Percentiles rank a stretch among this genome's conserved stretches.
These are phyloP conservation scores for Arthrinium phaeospermum DNA, from an alignment of 2,329 filamentous ascomycete species.

Conservation along the genomic window DNA sequence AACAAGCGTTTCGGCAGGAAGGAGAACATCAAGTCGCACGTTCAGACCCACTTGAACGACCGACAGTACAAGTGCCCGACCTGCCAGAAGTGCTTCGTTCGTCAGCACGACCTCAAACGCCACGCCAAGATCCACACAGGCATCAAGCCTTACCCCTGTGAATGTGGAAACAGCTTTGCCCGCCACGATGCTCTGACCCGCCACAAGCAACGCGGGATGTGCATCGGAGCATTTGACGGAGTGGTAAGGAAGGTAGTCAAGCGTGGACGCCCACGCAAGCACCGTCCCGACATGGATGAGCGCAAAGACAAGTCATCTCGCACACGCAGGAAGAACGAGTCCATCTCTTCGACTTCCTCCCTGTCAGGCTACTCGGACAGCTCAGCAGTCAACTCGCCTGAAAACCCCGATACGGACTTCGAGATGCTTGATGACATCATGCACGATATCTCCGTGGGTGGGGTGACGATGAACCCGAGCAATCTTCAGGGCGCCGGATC, in stretches of 20 bases:
- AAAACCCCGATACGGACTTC: slow-evolving; percentile 43
- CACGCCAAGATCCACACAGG: slow-evolving; percentile 98
- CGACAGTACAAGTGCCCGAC: slow-evolving; percentile 92
- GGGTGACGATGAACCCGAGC: slow-evolving; percentile 45
- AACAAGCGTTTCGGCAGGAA: slow-evolving; percentile 93
- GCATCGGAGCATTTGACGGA: slow-evolving; percentile 91
- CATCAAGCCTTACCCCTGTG: slow-evolving; percentile 92
- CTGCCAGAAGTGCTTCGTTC: slow-evolving; percentile 94
- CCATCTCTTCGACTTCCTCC: slow-evolving; percentile 54
- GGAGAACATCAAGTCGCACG: slow-evolving; percentile 98
- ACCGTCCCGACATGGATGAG: slow-evolving; percentile 61
- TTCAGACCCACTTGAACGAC: slow-evolving; percentile 97
- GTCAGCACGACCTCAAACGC: slow-evolving; percentile 95
- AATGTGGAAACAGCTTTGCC: slow-evolving; percentile 93
- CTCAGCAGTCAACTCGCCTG: slow-evolving; percentile 59
- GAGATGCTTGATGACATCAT: slow-evolving; percentile 56
- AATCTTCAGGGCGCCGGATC: slow-evolving; percentile 41
- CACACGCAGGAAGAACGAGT: slow-evolving; percentile 63
- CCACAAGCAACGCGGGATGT: slow-evolving; percentile 95
- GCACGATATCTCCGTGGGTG: slow-evolving; percentile 46
- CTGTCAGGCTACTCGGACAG: slow-evolving; percentile 63
- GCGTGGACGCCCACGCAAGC: slow-evolving; percentile 68
- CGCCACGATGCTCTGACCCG: slow-evolving; percentile 93
- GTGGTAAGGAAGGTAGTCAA: slow-evolving; percentile 65
- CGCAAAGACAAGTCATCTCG: slow-evolving; percentile 62